Percentiles rank a stretch among this genome's conserved stretches.
These are phyloP conservation scores for Fonsecaea nubica DNA, from an alignment of 2,329 filamentous ascomycete species.

Conservation along the genomic window DNA sequence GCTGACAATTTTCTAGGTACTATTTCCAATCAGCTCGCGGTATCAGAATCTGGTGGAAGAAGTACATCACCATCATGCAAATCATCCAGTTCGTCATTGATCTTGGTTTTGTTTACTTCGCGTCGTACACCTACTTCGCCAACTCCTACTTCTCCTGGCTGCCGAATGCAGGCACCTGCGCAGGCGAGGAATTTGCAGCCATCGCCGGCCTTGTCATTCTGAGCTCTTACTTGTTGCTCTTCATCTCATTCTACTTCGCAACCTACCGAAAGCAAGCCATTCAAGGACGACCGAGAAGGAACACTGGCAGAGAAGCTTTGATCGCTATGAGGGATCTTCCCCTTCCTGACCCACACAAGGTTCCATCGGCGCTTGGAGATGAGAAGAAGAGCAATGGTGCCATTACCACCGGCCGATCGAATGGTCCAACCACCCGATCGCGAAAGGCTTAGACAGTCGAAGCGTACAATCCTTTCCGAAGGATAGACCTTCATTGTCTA, in stretches of 20 bases:
- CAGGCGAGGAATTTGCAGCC: slow-evolving; percentile 95
- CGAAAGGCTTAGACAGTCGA: slow-evolving; percentile 52
- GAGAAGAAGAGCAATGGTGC: slow-evolving; percentile 44
- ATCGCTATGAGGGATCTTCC: slow-evolving; percentile 83
- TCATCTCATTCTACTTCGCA: slow-evolving; percentile 98
- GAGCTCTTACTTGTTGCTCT: slow-evolving; percentile 93
- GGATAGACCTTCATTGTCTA: slow-evolving; percentile 21
- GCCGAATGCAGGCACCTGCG: slow-evolving; percentile 84
- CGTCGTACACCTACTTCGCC: slow-evolving; percentile 98
- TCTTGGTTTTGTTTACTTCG: slow-evolving; percentile 97
- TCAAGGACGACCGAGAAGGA: slow-evolving; percentile 52
- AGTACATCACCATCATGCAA: slow-evolving; percentile 97
- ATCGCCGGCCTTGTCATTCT: slow-evolving; percentile 91
- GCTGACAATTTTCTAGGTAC: slow-evolving; percentile 88
- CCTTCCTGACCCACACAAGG: slow-evolving; percentile 52
- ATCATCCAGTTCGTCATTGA: slow-evolving; percentile 98
- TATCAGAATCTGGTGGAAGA: slow-evolving; percentile 98
- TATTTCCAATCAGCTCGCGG: slow-evolving; percentile 99
- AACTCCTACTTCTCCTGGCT: slow-evolving; percentile 86
- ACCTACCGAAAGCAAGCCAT: slow-evolving; percentile 79
- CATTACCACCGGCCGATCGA: slow-evolving; percentile 47
- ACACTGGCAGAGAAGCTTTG: slow-evolving; percentile 80
- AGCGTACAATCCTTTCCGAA: slow-evolving; percentile 29
- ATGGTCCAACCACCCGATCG: slow-evolving; percentile 54
- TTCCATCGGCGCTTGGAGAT: slow-evolving; percentile 21